These are phyloP conservation scores for Breviolum minutum DNA, from an alignment of 73 alveolate species.

Conservation along the genomic window DNA sequence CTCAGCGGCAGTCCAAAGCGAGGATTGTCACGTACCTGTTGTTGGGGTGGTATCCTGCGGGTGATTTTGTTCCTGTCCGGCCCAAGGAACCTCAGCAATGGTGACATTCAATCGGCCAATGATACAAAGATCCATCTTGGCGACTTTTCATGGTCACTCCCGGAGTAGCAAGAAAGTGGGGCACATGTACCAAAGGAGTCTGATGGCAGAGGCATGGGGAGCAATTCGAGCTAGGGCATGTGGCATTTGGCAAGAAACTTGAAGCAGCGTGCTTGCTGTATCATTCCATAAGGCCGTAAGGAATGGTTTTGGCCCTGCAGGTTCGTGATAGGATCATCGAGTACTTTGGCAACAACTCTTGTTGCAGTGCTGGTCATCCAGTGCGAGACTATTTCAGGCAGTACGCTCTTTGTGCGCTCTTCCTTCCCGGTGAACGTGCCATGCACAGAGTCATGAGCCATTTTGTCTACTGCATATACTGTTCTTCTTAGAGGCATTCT, in stretches of 20 bases:
- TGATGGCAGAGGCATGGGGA: conserved; percentile 20
- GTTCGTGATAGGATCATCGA: conserved; percentile 53
- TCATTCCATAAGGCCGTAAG: not conserved
- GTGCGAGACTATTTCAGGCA: conserved; percentile 70
- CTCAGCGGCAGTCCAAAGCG: not conserved
- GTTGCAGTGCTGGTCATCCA: conserved; percentile 70
- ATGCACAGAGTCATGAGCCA: not conserved
- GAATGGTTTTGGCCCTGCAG: not conserved
- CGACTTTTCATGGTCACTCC: conserved; percentile 86
- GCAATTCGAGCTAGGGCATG: not conserved
- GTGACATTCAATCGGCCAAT: conserved; percentile 72
- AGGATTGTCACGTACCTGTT: not conserved
- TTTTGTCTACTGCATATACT: too few species aligned
- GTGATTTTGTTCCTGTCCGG: not conserved
- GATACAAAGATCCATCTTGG: conserved; percentile 42
- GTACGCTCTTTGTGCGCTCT: not conserved
- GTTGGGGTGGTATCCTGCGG: not conserved
- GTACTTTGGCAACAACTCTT: conserved; percentile 58
- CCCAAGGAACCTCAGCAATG: conserved; percentile 60
- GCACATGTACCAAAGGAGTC: conserved; percentile 54
- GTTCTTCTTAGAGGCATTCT: too few species aligned
- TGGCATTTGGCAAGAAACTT: not conserved
- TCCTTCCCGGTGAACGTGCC: not conserved
- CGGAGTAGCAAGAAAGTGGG: conserved; percentile 47
- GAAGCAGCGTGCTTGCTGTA: not conserved